Percentiles rank a stretch among this genome's conserved stretches.
These are phyloP conservation scores for Opeltia flavorubescens DNA, from an alignment of 495 filamentous ascomycete genomes.

Conservation along the genomic window DNA sequence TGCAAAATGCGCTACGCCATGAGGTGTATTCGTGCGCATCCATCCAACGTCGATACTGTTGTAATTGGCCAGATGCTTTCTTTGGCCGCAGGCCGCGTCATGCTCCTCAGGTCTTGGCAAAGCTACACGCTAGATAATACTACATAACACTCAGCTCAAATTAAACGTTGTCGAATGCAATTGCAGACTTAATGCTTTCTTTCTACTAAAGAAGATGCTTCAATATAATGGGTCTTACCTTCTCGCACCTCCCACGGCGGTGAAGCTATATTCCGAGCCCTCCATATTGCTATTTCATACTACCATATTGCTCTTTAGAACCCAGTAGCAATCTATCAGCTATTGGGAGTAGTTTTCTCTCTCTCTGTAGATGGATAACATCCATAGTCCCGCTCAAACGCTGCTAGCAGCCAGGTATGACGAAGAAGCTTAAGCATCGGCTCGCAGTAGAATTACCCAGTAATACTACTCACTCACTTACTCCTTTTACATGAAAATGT, in stretches of 20 bases:
- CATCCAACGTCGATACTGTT: not conserved
- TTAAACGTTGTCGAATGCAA: not conserved
- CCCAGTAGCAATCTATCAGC: too few relatives aligned
- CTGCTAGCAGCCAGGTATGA: too few relatives aligned
- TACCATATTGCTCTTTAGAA: too few relatives aligned
- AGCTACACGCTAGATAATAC: not conserved
- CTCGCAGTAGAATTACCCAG: too few relatives aligned
- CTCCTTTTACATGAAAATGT: too few relatives aligned
- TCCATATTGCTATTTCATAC: not conserved
- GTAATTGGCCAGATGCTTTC: too few relatives aligned
- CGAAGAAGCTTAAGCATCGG: too few relatives aligned
- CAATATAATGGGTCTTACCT: not conserved
- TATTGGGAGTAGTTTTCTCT: too few relatives aligned
- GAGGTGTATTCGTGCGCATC: not conserved
- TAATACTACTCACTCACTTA: too few relatives aligned
- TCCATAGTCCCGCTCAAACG: too few relatives aligned
- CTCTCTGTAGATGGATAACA: too few relatives aligned
- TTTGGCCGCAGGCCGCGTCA: not conserved
- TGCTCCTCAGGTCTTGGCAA: not conserved
- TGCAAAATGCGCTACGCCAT: not conserved
- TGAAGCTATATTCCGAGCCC: not conserved
- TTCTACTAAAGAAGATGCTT: not conserved
- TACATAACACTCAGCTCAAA: not conserved
- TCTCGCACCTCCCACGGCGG: not conserved
- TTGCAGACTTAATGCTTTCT: not conserved